Conservation (phyloP, 1,284 basidiomycete species). For the Polyporus tsugae region DNA sequence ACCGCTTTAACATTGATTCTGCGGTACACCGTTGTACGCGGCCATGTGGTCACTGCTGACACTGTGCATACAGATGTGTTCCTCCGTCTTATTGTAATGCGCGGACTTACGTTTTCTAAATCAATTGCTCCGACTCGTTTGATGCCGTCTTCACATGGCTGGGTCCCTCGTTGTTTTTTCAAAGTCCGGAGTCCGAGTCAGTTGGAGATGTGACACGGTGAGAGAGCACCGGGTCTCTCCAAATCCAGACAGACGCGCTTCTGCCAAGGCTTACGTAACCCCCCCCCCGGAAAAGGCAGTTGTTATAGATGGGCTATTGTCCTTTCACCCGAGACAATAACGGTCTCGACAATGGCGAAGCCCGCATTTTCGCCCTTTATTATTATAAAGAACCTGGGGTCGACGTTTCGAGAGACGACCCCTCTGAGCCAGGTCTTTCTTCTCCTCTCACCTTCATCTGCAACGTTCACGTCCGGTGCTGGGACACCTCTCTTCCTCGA, state of each 20-base stretch:
- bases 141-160: conserved; percentile 7
- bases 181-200: conserved; percentile 5
- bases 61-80: not conserved
- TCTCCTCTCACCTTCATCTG: conserved; percentile 13
- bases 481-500: conserved; percentile 24
- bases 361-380: not conserved
- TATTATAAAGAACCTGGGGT: conserved; percentile 13
- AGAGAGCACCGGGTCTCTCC: not conserved
- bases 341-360: conserved; percentile 27
- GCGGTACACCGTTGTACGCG: not conserved
- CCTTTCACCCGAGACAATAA: conserved; percentile 27
- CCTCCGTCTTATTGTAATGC: not conserved
- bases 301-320: conserved; percentile 33
- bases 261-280: conserved; percentile 24
- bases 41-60: not conserved
- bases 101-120: not conserved
- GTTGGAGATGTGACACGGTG: not conserved
- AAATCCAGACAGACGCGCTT: not conserved
- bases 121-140: not conserved
- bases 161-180: conserved; percentile 1
- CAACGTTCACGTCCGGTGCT: conserved; percentile 18
- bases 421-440: conserved; percentile 4
- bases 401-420: not conserved
- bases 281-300: conserved; percentile 22
- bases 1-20: not conserved